Base-by-base conservation (phyloP, 2,329 filamentous ascomycete species). In the Neofusicoccum ribis region DNA sequence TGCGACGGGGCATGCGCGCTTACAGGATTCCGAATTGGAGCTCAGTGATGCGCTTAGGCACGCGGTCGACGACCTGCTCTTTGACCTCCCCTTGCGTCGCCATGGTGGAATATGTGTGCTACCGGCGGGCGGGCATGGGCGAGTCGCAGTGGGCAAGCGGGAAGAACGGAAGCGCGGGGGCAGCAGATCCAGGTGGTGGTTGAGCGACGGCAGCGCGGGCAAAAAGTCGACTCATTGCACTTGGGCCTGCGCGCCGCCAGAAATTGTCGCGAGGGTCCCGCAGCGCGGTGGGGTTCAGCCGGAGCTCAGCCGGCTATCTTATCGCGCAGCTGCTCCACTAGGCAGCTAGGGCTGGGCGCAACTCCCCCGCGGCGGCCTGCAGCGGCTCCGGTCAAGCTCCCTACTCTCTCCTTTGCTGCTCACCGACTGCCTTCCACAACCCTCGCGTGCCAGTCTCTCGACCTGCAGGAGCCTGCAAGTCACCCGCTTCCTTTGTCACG, bases 11-110 rank as follows among this genome's bases (percentile, higher is more conserved):
- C 50, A 41, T 56, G 51, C 44, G 50, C 54, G 65, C 67, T 51
- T 82, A 93, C 89, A 96, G 88, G 68, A 98, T 91, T 74, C 94
- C 94, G 79, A 98, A 98, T 76, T 96, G 93, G 77, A 98, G 86
- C 75, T 93, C 90, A 77, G 90, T 93, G 82, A 97, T 96, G 73
- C 92, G 90, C 83, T 96, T 96, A 39, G 94, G 94, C 65, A 92
- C 85, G 76, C 89, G 89, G 80, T 97, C 93, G 63, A 92, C 86
- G 76, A 97, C 90, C 85, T 97, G 93, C 82, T 92, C 88, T 84
- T 97, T 97, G 72, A 88, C 68, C 44, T 63, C 63, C 37, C 63
- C 65, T 58, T 63, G 64, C 27, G 63, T 51, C 44, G 63, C 54
- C 63, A 65, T 65, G 37, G 15, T 65, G 46, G 23, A 27, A n/a